Evolutionary conservation across 2,329 filamentous ascomycete species (phyloP).

Genomic region (Neonectria punicea): DNA sequence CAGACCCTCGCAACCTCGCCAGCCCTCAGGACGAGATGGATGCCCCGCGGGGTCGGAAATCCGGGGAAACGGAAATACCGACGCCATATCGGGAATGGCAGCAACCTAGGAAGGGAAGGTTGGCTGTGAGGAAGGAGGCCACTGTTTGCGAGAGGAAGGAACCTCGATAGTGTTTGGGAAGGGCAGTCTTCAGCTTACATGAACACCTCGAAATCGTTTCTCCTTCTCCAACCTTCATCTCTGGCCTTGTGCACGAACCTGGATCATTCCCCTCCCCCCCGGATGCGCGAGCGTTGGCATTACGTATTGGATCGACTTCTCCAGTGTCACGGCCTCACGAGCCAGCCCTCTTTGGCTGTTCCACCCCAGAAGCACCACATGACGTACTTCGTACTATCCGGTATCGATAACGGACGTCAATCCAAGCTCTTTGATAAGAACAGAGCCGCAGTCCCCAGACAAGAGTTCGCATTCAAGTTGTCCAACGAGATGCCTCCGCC

Average conservation of each 20-base stretch:
- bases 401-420: neutral
- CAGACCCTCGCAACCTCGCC: too few species aligned
- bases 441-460: slow-evolving; percentile 2
- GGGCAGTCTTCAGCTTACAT: neutral
- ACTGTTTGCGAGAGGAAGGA: neutral
- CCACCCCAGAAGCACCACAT: neutral
- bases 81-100: slow-evolving; percentile 1
- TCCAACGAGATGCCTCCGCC: slow-evolving; percentile 1
- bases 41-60: slow-evolving; percentile 39
- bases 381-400: neutral
- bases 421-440: slow-evolving; percentile 6
- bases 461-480: neutral
- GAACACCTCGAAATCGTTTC: neutral
- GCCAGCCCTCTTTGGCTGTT: neutral
- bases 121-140: neutral
- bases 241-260: neutral
- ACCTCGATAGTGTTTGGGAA: neutral
- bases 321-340: neutral
- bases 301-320: slow-evolving; percentile 7
- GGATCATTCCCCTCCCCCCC: neutral
- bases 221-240: neutral
- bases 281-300: slow-evolving; percentile 2
- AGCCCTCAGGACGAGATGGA: neutral
- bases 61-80: slow-evolving; percentile 39
- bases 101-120: neutral